Evolutionary conservation across 2,329 filamentous ascomycete species (phyloP), one percentile per base, ranked within the genome.

Genomic region (Boeremia lycopersici): DNA sequence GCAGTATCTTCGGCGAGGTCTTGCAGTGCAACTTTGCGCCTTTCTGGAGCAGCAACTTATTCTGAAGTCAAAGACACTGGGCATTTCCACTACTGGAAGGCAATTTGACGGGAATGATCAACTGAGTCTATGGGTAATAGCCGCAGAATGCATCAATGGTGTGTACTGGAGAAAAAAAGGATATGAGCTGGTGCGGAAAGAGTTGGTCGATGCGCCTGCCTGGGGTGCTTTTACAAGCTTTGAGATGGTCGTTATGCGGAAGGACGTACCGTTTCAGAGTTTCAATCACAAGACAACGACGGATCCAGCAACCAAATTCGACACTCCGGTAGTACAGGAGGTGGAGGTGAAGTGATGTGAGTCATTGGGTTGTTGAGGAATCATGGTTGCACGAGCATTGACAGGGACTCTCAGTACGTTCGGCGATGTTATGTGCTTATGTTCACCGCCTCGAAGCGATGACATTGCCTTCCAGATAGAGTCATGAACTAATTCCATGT

Each of bases 101-200:
- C 23, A 15, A 33, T 48, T 25, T 48, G 7, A 15, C 1, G 19
- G 25, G 3, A 33, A 11, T 4, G 48, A 56, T 2, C 39, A 43
- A 1, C 29, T 68, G 19, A 50, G 23, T 1, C 31, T 70, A 10
- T 72, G 67, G 69, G 60, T 72, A 6, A 12, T 64, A 15, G 59
- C 61, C 0, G 66, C 61, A 2, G 68, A 72, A 28, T 63, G 58
- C 43, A 39, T 67, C 3, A 67, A 66, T 30, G 68, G 67, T 3
- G 50, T 17, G 2, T 72, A 72, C 51, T 71, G 69, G 69, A 57
- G 63, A 23, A 65, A 53, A 42, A 64, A 54, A 41, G 68, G 69
- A 11, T 70, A 59, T 51, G 23, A 34, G 3, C 52, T 65, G 17
- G 57, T 70, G 0, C 52, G 67, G 26, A 53, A 56, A 34, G 56